Conservation (phyloP, 352 stramenopile species). For the Globisporangium canariense region DNA sequence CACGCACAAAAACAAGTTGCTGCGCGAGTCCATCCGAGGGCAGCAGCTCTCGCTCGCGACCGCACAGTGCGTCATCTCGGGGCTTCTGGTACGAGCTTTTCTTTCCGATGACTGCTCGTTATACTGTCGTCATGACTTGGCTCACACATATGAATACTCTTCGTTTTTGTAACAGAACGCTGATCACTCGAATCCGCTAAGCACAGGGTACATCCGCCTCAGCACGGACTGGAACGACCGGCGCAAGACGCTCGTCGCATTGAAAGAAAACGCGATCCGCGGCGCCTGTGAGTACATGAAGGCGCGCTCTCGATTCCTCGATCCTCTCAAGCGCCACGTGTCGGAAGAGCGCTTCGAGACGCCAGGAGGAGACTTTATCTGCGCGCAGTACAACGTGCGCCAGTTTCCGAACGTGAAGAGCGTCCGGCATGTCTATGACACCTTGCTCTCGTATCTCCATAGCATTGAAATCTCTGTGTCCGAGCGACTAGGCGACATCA, state of each 20-base stretch:
- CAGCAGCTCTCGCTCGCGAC: conserved; percentile 33
- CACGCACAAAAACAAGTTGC: too few species aligned
- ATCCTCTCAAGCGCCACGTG: conserved; percentile 27
- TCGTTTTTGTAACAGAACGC: not conserved
- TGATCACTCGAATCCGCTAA: conserved; percentile 22
- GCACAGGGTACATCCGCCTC: conserved; percentile 37
- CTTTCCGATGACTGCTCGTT: not conserved
- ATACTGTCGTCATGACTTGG: not conserved
- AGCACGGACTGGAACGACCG: conserved; percentile 25
- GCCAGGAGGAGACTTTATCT: conserved; percentile 39
- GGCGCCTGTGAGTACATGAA: conserved; percentile 34
- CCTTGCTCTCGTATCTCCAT: not conserved
- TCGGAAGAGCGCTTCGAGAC: conserved; percentile 44
- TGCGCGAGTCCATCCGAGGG: conserved; percentile 26
- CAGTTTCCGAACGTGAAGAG: conserved; percentile 10
- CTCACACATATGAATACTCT: not conserved
- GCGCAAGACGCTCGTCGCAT: conserved; percentile 22
- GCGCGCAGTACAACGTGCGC: conserved; percentile 38
- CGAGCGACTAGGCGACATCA: conserved; percentile 12
- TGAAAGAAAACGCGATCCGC: conserved; percentile 38
- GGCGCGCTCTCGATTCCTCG: conserved; percentile 41
- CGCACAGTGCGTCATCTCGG: conserved; percentile 33
- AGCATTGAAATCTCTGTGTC: not conserved
- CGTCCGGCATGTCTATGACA: not conserved
- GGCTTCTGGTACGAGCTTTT: conserved; percentile 20